Percentiles rank a stretch among this genome's conserved stretches.
Conservation (phyloP, 495 filamentous ascomycete genomes). For the Xanthoparmelia taractica region DNA sequence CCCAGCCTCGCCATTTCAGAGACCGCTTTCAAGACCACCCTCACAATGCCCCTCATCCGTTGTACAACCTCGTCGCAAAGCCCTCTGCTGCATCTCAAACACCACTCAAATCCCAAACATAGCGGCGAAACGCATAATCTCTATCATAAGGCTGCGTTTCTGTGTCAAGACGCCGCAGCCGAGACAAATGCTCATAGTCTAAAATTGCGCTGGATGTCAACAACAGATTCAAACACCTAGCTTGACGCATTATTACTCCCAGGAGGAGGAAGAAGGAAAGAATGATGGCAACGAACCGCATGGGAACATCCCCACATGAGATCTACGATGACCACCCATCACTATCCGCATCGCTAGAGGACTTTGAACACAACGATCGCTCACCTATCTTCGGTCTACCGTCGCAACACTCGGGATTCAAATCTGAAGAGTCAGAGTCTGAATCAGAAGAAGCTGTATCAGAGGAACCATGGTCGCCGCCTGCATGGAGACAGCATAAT, state of each 20-base stretch:
- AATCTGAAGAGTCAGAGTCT: constrained; percentile 53
- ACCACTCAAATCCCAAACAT: neutral
- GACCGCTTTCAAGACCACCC: constrained; percentile 19
- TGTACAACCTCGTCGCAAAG: constrained; percentile 6
- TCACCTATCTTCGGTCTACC: constrained; percentile 55
- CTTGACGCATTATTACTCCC: constrained; percentile 1
- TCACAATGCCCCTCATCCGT: constrained; percentile 19
- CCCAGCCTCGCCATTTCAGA: constrained; percentile 23
- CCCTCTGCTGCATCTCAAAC: constrained; percentile 1
- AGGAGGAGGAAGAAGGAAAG: neutral
- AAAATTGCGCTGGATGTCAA: neutral
- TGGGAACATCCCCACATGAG: constrained; percentile 38
- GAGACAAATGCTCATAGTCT: neutral
- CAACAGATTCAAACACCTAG: neutral
- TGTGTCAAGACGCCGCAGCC: neutral
- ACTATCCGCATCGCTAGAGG: constrained; percentile 64
- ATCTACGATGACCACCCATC: constrained; percentile 60
- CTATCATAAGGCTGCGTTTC: neutral
- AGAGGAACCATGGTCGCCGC: constrained; percentile 51
- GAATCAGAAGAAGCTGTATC: constrained; percentile 33
- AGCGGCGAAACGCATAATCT: neutral
- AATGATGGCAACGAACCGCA: constrained; percentile 39
- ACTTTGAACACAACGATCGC: constrained; percentile 57
- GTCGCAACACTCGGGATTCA: constrained; percentile 70
- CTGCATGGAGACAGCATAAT: constrained; percentile 47